These are phyloP conservation scores for Gossypium anomalum DNA, from an alignment of 345 rosid genomes.

Conservation along the genomic window DNA sequence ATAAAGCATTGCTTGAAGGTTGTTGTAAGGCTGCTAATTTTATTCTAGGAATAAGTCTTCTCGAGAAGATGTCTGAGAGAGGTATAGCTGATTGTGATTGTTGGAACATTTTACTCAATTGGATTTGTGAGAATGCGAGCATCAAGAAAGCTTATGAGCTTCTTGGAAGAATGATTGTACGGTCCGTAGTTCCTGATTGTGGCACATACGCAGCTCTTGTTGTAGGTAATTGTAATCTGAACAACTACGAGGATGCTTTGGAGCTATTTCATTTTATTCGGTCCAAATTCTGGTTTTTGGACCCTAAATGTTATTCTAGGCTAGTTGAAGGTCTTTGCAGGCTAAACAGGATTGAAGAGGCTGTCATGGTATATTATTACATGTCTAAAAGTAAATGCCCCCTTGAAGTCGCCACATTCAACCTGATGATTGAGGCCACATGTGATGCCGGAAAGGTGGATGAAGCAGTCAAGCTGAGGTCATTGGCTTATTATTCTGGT, in stretches of 20 bases:
- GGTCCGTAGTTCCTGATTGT: conserved; percentile 32
- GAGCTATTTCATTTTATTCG: conserved; percentile 25
- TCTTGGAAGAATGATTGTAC: conserved; percentile 43
- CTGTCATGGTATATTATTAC: conserved; percentile 36
- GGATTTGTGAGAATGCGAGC: conserved; percentile 37
- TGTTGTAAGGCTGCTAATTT: conserved; percentile 38
- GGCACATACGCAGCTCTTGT: conserved; percentile 44
- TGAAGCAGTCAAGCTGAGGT: conserved; percentile 36
- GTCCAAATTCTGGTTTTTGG: conserved; percentile 34
- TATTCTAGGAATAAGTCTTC: conserved; percentile 32
- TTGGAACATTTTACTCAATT: conserved; percentile 48
- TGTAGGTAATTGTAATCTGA: conserved; percentile 36
- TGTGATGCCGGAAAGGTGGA: conserved; percentile 34
- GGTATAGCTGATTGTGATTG: conserved; percentile 40
- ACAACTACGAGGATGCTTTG: conserved; percentile 31
- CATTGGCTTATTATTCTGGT: conserved; percentile 30
- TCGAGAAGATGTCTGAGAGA: conserved; percentile 35
- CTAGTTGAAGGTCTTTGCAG: conserved; percentile 44
- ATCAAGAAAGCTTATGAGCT: conserved; percentile 37
- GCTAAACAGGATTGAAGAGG: conserved; percentile 29
- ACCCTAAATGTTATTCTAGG: conserved; percentile 38
- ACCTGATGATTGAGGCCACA: conserved; percentile 27
- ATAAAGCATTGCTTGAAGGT: conserved; percentile 43
- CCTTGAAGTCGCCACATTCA: conserved; percentile 32
- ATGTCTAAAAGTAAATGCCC: conserved; percentile 37